Base-by-base conservation (phyloP, 306 rosid species). In the Begonia masoniana region DNA sequence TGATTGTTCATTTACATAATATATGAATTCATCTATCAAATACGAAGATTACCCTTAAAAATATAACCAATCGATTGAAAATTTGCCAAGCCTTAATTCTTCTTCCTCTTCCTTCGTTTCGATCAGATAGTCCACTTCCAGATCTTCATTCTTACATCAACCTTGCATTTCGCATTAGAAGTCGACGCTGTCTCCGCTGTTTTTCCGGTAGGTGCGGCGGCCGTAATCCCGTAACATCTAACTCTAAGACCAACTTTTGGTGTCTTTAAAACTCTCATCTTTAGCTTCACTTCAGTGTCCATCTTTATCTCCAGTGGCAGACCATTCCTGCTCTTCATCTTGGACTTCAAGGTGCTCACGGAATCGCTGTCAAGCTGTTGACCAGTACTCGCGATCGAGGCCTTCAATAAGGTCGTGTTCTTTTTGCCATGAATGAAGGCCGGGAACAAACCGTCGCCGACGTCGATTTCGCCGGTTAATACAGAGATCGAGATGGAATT, bases 71-170 rank as follows among this genome's bases (percentile, higher is more conserved):
- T 31, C 39, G 8, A 31, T 31, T 31, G 39, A 31, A 31, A 31
- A 7, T 31, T 31, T 4, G 15, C 15, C 49, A 45, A 11, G 9
- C 49, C 49, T 45, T 45, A 12, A 10, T 45, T 10, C 49, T 4
- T 45, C 13, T 43, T 43, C 12, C 47, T 43, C 13, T 43, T 43
- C 13, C 47, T 43, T 12, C 6, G 47, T 43, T 43, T 12, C 47
- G 47, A 43, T 71, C 73, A 81, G 62, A 91, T 31, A 2, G 91
- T 83, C 97, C 96, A 91, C 54, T 86, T 91, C 97, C 97, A 91
- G 91, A 91, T 91, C 96, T 91, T 91, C 60, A 91, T 35, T 56
- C 79, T 71, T 4, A 79, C 65, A 49, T 83, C 81, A 10, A 83
- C 96, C 47, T 81, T 45, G 51, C 97, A 91, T 64, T 79, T 73